Evolutionary conservation across 2,329 filamentous ascomycete genomes (phyloP).

Genomic region (Colletotrichum eremochloae): DNA sequence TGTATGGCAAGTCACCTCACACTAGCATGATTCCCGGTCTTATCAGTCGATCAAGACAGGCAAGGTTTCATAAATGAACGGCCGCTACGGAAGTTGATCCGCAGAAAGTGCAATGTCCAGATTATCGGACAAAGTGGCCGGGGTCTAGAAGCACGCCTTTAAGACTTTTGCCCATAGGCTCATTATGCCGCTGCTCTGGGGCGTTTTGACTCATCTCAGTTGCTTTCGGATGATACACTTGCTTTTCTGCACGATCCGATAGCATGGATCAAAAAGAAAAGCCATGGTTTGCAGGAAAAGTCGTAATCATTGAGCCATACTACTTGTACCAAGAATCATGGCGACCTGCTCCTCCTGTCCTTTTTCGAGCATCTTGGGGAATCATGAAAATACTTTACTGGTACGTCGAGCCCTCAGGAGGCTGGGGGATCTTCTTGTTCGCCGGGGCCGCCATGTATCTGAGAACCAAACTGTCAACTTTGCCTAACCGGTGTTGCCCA

Average conservation of each 20-base stretch:
- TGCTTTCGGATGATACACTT: neutral
- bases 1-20: neutral
- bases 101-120: neutral
- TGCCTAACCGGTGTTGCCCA: neutral
- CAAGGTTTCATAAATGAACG: neutral
- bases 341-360: conserved; percentile 14
- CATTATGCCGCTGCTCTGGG: neutral
- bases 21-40: neutral
- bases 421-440: conserved; percentile 96
- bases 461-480: conserved; percentile 36
- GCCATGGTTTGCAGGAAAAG: conserved; percentile 7
- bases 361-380: conserved; percentile 25
- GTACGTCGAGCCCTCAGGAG: conserved; percentile 81
- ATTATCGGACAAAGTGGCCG: neutral
- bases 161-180: neutral
- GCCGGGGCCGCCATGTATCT: conserved; percentile 93
- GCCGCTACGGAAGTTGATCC: neutral
- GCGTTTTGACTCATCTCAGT: neutral
- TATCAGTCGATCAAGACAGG: too few species aligned
- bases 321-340: conserved; percentile 30
- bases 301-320: conserved; percentile 40
- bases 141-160: neutral
- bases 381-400: conserved; percentile 35
- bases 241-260: neutral
- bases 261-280: neutral